phyloP scores from a whole-genome alignment of 306 rosid species.

The Citrullus mucosospermus region DNA sequence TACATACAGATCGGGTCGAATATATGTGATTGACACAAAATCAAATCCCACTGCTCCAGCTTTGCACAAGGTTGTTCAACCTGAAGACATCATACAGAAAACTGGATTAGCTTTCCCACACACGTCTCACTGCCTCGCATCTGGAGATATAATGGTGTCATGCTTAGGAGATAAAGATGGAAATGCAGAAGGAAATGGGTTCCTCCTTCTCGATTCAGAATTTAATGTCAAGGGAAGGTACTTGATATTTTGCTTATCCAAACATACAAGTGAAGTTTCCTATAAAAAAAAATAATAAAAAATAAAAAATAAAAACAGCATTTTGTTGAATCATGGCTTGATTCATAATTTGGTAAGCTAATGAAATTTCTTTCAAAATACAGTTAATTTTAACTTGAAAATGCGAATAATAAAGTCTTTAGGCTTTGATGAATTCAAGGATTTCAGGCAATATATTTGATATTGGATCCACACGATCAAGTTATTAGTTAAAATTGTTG shows the following conservation, averaged over 20 bases:
- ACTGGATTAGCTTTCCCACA: conserved; percentile 93
- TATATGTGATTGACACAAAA: conserved; percentile 69
- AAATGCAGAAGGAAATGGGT: conserved; percentile 76
- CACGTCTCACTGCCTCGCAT: conserved; percentile 95
- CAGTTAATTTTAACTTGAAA: neutral
- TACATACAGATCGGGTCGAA: conserved; percentile 61
- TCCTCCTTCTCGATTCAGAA: conserved; percentile 90
- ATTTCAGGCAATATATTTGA: neutral
- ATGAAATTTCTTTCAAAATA: neutral
- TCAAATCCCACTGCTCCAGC: conserved; percentile 70
- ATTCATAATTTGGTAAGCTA: neutral
- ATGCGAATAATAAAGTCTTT: neutral
- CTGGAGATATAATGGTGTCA: conserved; percentile 85
- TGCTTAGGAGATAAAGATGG: conserved; percentile 90
- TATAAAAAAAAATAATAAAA: neutral
- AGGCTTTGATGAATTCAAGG: neutral
- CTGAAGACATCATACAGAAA: conserved; percentile 46
- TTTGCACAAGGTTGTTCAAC: conserved; percentile 70
- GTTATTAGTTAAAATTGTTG: neutral
- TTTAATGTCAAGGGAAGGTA: conserved; percentile 97
- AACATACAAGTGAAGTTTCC: neutral
- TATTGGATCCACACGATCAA: neutral
- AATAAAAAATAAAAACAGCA: too few species aligned
- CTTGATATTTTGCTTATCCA: neutral
- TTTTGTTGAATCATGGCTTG: neutral